These are phyloP conservation scores for Blyttiomyces sp. DNA, from an alignment of 371 early-diverging fungal genomes.

Conservation along the genomic window DNA sequence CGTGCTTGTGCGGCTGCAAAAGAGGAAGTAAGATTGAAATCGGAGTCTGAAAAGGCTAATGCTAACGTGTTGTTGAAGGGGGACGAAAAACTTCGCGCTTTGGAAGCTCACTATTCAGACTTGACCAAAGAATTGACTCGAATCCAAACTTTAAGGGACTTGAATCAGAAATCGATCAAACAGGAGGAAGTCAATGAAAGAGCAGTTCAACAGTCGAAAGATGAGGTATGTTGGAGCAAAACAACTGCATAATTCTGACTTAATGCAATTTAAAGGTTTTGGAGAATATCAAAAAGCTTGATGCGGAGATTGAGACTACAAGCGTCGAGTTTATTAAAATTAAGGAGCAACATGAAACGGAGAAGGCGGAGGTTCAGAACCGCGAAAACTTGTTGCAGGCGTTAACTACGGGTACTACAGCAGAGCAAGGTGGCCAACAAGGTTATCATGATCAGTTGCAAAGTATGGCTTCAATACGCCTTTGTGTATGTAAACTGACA, in stretches of 20 bases:
- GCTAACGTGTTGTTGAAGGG: constrained; percentile 50
- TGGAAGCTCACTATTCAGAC: constrained; percentile 71
- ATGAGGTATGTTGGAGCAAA: constrained; percentile 27
- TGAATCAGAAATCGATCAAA: constrained; percentile 64
- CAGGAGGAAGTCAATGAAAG: constrained; percentile 63
- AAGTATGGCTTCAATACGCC: constrained; percentile 30
- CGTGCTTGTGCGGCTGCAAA: neutral
- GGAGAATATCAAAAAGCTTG: constrained; percentile 4
- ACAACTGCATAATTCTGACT: no score
- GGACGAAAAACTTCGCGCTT: constrained; percentile 57
- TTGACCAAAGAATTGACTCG: constrained; percentile 72
- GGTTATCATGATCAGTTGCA: constrained; percentile 93
- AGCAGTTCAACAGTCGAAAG: constrained; percentile 9
- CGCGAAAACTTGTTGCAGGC: constrained; percentile 90
- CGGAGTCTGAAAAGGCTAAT: no score
- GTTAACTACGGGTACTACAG: constrained; percentile 87
- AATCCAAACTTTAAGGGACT: constrained; percentile 73
- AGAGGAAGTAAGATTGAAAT: neutral
- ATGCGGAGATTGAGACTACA: neutral
- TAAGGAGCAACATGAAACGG: constrained; percentile 15
- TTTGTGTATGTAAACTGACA: constrained; percentile 8
- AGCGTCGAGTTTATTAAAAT: neutral
- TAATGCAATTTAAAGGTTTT: no score
- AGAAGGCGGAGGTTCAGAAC: no score
- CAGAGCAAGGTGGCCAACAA: constrained; percentile 86